Percentiles rank a stretch among this genome's conserved stretches.
Conservation (phyloP, 208 protist species). For the Leishmania martiniquensis region DNA sequence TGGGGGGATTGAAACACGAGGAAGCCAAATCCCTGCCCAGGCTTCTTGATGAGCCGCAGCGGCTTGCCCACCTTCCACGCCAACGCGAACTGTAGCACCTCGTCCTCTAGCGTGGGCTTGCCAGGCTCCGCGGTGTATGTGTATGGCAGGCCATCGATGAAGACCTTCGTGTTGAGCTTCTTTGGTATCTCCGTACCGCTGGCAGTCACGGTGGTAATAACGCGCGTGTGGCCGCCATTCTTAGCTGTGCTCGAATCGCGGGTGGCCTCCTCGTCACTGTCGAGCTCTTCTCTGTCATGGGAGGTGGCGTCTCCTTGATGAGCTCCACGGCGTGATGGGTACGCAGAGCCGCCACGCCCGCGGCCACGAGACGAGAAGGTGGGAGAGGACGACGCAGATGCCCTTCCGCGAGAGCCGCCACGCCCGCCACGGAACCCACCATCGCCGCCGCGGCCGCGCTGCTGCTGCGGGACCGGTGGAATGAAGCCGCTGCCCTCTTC, state of each 20-base stretch:
- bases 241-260: slow-evolving; percentile 8
- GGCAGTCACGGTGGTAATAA: slow-evolving; percentile 73
- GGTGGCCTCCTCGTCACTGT: not conserved
- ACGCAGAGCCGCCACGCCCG: slow-evolving; percentile 5
- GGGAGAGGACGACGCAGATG: not conserved
- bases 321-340: slow-evolving; percentile 6
- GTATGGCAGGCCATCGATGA: slow-evolving; percentile 91
- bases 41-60: slow-evolving; percentile 88
- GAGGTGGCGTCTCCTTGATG: not conserved
- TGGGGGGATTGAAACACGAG: slow-evolving; percentile 87
- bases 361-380: slow-evolving; percentile 13
- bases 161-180: slow-evolving; percentile 90
- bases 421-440: slow-evolving; percentile 6
- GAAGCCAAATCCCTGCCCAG: slow-evolving; percentile 91
- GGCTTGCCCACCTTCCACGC: slow-evolving; percentile 89
- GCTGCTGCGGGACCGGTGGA: slow-evolving; percentile 10
- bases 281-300: not conserved
- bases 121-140: slow-evolving; percentile 57
- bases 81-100: slow-evolving; percentile 79
- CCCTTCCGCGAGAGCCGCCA: not conserved
- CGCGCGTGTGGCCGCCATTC: slow-evolving; percentile 19
- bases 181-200: slow-evolving; percentile 80
- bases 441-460: slow-evolving; percentile 16
- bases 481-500: slow-evolving; percentile 20
- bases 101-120: slow-evolving; percentile 74